These are phyloP conservation scores for Paspalum notatum DNA, from an alignment of 176 grass and related monocot species.

Conservation along the genomic window DNA sequence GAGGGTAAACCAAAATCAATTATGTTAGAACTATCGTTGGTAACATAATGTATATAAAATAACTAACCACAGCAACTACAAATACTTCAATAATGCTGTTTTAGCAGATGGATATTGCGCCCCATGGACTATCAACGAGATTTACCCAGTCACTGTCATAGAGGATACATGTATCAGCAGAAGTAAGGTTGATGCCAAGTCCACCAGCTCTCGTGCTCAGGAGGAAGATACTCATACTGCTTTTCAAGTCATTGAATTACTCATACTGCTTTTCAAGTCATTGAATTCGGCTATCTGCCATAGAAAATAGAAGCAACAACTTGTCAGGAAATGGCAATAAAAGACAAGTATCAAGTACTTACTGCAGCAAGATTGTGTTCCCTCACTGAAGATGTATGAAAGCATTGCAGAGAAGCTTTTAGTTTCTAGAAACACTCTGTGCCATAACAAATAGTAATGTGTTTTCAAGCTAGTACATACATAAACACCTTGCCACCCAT, in stretches of 20 bases:
- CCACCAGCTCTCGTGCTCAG: slow-evolving; percentile 94
- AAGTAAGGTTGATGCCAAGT: slow-evolving; percentile 91
- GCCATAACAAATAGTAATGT: background rate
- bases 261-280: slow-evolving; percentile 69
- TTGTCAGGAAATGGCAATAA: background rate
- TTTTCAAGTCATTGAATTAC: slow-evolving; percentile 77
- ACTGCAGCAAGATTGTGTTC: slow-evolving; percentile 5
- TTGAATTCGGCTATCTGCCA: slow-evolving; percentile 92
- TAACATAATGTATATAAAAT: background rate
- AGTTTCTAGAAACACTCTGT: background rate
- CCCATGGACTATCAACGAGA: background rate
- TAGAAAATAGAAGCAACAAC: slow-evolving; percentile 6
- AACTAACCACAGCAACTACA: background rate
- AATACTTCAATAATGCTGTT: background rate
- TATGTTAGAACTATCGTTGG: background rate
- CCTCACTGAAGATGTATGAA: background rate
- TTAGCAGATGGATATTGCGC: background rate
- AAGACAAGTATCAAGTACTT: background rate
- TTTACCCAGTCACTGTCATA: slow-evolving; percentile 98
- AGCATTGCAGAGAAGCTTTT: background rate
- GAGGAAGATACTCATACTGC: slow-evolving; percentile 69
- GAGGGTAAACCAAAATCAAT: background rate
- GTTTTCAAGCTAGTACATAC: slow-evolving; percentile 36
- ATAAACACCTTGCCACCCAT: slow-evolving; percentile 15
- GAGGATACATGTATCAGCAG: slow-evolving; percentile 90